A percentile compares a stretch with the other conserved stretches of the same genome.
Conservation (phyloP, 164 flowering plant species). For the Echeveria elegans region DNA sequence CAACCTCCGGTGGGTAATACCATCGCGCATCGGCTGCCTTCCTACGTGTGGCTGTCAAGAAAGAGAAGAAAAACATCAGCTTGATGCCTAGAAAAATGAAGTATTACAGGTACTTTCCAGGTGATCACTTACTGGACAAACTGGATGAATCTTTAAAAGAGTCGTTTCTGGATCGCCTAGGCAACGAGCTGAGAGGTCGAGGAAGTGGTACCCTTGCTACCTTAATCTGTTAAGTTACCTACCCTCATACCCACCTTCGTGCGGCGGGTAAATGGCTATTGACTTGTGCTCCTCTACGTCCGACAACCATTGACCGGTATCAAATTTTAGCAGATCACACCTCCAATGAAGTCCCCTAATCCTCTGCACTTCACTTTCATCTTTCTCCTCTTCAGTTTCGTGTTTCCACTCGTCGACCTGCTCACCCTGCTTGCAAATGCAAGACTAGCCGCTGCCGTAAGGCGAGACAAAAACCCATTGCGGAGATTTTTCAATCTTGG, state of each 20-base stretch:
- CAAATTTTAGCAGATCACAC: conserved; percentile 52
- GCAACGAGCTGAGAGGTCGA: conserved; percentile 13
- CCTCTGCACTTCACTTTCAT: conserved; percentile 17
- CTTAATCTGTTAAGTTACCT: conserved; percentile 52
- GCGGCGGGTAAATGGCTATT: conserved; percentile 66
- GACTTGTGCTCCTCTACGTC: conserved; percentile 83
- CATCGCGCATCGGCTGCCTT: conserved; percentile 83
- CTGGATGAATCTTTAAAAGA: conserved; percentile 64
- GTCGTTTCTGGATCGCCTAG: conserved; percentile 82
- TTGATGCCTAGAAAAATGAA: too few species aligned
- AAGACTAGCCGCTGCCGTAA: background rate
- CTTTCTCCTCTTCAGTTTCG: conserved; percentile 5
- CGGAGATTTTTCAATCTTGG: background rate
- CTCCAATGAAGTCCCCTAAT: conserved; percentile 62
- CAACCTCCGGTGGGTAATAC: conserved; percentile 79
- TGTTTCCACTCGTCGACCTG: background rate
- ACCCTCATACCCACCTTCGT: conserved; percentile 81
- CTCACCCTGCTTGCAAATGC: background rate
- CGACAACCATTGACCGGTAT: conserved; percentile 56
- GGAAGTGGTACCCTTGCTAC: background rate
- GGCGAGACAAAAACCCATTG: background rate
- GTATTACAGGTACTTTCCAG: too few species aligned
- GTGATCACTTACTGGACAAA: conserved; percentile 52
- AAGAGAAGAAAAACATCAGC: background rate
- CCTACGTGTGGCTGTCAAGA: conserved; percentile 57